phyloP scores from a whole-genome alignment of 495 filamentous ascomycete species.

The Penicillium odoratum region DNA sequence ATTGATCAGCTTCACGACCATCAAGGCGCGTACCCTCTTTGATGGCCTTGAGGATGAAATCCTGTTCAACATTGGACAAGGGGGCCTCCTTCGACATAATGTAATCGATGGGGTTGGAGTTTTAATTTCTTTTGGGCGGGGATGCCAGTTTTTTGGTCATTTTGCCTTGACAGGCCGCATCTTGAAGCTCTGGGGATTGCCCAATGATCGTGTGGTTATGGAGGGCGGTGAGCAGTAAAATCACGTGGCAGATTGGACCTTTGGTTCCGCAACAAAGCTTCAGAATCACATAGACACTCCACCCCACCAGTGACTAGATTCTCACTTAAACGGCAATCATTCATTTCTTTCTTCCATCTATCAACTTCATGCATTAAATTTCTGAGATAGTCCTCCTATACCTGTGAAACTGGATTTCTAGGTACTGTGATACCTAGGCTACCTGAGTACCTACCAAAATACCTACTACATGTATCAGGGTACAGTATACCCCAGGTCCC shows the following conservation, averaged over 20 bases:
- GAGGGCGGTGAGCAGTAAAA: slow-evolving; percentile 9
- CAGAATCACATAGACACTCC: no score
- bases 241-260: neutral
- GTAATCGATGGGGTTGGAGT: slow-evolving; percentile 23
- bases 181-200: slow-evolving; percentile 5
- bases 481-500: neutral
- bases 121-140: slow-evolving; percentile 5
- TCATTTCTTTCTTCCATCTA: no score
- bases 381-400: no score
- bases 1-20: slow-evolving; percentile 74
- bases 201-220: slow-evolving; percentile 5
- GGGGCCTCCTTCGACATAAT: slow-evolving; percentile 86
- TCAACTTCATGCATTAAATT: no score
- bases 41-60: slow-evolving; percentile 74
- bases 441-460: no score
- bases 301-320: no score
- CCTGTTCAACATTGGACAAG: slow-evolving; percentile 74
- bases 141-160: slow-evolving; percentile 27
- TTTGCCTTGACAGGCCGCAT: slow-evolving; percentile 30
- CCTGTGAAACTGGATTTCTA: no score
- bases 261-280: no score
- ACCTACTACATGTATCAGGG: no score
- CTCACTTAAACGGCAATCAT: no score
- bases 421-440: no score
- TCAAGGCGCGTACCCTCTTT: slow-evolving; percentile 78